Evolutionary conservation across 805 yeast genomes (phyloP), one percentile per base, ranked within the genome.

Genomic region (Zygosaccharomyces rouxii): DNA sequence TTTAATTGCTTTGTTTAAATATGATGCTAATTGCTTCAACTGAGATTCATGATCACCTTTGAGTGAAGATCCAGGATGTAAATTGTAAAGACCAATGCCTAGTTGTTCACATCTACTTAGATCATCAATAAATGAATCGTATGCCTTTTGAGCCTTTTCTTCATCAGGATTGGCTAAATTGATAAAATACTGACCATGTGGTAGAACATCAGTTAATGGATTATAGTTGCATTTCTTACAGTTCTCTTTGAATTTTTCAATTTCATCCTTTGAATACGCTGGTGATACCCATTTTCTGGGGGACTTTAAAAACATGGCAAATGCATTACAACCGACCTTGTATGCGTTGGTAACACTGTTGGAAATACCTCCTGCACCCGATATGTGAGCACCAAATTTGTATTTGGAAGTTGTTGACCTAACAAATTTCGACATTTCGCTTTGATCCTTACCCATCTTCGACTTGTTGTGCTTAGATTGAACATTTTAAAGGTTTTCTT

Each of bases 141-240:
- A 81, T 9, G 96, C 85, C 60, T 86, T 87, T 28, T 73, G 75
- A 49, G 83, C 86, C 64, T 89, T 92, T 52, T 80, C 94, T 2
- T 67, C 66, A 55, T 89, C 97, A 0, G 97, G 97, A 56, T 89
- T 89, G 21, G 95, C 97, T 52, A 94, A 69, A 63, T 94, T 94
- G 63, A 94, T 90, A 58, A 94, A 82, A 64, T 90, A 94, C 21
- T 95, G 89, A 1, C 97, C 98, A 67, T 94, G 99, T 0, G 99
- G 98, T 42, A 94, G 73, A 43, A 89, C 76, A 60, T 90, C 96
- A 5, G 83, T 84, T 47, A 77, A 63, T 3, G 96, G 84, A 63
- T 89, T 78, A 66, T 81, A 90, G 1, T 83, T 79, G 61, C 75
- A 74, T 47, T 78, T 68, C 46, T 74, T 69, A 63, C 97, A 89